Base-by-base conservation (phyloP, 192 early-diverging fungal species). In the Physocladia obscura region DNA sequence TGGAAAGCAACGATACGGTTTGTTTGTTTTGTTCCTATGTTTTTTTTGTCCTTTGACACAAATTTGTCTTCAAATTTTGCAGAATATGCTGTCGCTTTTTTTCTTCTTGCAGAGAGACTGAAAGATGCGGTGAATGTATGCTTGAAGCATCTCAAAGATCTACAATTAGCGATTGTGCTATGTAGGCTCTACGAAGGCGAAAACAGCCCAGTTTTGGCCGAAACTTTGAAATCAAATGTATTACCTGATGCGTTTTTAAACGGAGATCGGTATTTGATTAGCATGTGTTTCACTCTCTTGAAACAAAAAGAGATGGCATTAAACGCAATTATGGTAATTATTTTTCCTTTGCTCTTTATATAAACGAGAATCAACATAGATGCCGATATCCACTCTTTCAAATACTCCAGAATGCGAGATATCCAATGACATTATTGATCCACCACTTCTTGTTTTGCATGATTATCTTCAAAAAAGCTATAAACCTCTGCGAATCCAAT, bases 11-110 rank as follows among this genome's bases (percentile, higher is more conserved):
- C 82, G 96, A 49, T 98, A 92, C 70, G 87, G 91, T 92, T 81
- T 68, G 63, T 21, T 19, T 22, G 40, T 21, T 0, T 19, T 21
- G 8, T 15, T 24, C 3, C 32, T 17, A 49, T 19, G 19, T 22
- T 40, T 49, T 19, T 5, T 2, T 35, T 2, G 29, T 15, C 36
- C 29, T 44, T 22, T 57, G 32, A 49, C 22, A 39, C 48, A 51
- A 68, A 24, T n/a, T 21, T 69, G 26, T 34, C 17, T n/a, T 27
- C 11, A 35, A 2, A n/a, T 74, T 38, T 62, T 62, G 22, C 24
- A 93, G 92, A 92, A 40, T 93, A 97, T 73, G 94, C 96, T 0
- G 96, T 91, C 0, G 88, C 95, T 0, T 99, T 99, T 73, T 99
- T 99, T 70, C 70, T 99, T 67, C 83, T 99, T 2, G 94, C 86